A percentile compares a stretch with the other conserved stretches of the same genome.
Evolutionary conservation across 192 early-diverging fungal genomes (phyloP).

Genomic region (Backusella psychrophila): DNA sequence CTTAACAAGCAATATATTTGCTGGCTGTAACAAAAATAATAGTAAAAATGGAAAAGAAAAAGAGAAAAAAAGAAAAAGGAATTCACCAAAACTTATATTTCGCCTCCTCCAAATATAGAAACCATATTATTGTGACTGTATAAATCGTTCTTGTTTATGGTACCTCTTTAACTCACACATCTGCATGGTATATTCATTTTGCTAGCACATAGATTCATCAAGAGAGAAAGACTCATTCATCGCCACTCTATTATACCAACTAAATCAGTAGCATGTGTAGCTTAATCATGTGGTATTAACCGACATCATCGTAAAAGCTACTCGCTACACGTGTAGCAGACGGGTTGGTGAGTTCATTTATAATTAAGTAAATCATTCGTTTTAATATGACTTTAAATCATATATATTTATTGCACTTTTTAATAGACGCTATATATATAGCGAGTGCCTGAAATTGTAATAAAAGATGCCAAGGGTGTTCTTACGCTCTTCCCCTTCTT

Average conservation of each 20-base stretch:
- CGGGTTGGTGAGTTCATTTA: neutral
- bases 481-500: neutral
- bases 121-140: neutral
- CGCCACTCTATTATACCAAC: neutral
- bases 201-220: no score
- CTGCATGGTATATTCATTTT: neutral
- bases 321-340: neutral
- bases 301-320: neutral
- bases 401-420: neutral
- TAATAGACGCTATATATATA: neutral
- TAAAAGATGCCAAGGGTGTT: neutral
- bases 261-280: neutral
- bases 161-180: neutral
- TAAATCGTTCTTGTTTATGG: neutral
- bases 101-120: neutral
- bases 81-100: constrained; percentile 1
- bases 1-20: neutral
- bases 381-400: neutral
- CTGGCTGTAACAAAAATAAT: constrained; percentile 5
- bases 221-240: no score
- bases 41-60: neutral
- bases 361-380: neutral
- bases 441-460: neutral
- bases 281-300: neutral
- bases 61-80: neutral